Evolutionary conservation across 2,329 filamentous ascomycete species (phyloP), one percentile per base, ranked within the genome.

Genomic region (Fusarium coffeatum): DNA sequence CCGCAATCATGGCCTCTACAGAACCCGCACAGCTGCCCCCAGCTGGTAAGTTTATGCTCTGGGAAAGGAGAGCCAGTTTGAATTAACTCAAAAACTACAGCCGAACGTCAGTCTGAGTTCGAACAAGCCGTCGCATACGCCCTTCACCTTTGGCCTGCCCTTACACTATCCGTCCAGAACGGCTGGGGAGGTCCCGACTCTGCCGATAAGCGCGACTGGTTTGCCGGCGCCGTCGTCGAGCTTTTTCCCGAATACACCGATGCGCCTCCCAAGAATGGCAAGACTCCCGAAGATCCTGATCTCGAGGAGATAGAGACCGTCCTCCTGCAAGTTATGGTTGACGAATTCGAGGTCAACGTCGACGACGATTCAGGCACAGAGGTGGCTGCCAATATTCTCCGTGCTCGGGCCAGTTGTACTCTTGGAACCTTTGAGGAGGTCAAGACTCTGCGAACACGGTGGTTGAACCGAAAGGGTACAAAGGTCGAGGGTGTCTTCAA

Each of bases 291-390:
- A 22, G 86, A 89, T 72, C 85, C 92, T 13, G 92, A 97, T 73
- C 83, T 87, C 20, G 89, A 91, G 69, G 93, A 98, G 74, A 84
- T 98, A 45, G 95, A 98, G 83, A 87, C 91, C 42, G 89, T 97
- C 54, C 84, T 98, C 49, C 84, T 97, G 48, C 93, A 98, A 76
- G 90, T 97, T 66, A 96, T 98, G 91, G 87, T 92, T 68, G 96
- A 98, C 82, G 96, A 99, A 81, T 99, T 98, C 76, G 94, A 97
- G 76, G 92, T 96, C 58, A 91, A 93, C 59, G 88, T 98, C 28
- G 96, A 98, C 76, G 96, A 99, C 79, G 94, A 94, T 74, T 95
- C 91, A 49, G 92, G 90, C 34, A 89, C 87, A 55, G 87, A 90
- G 59, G 88, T 97, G 9, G 94, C 94, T 12, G 83, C 85, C 62